Percentiles rank a stretch among this genome's conserved stretches.
phyloP scores from a whole-genome alignment of 75 land plant species.

The Ceratopteris richardii region DNA sequence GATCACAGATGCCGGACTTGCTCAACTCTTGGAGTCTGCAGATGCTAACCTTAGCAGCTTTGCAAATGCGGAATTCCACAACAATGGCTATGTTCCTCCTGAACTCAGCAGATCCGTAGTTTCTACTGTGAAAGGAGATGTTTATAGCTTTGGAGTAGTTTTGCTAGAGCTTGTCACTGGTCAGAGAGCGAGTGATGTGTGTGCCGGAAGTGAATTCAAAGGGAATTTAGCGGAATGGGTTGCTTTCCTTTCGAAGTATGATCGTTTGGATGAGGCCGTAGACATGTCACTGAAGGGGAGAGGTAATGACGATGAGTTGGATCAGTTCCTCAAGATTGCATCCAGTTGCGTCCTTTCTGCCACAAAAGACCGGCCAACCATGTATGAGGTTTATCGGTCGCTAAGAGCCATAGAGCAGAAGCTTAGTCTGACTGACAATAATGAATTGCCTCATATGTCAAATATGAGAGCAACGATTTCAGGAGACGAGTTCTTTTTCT shows the following conservation, averaged over 20 bases:
- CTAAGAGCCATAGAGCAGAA: constrained; percentile 77
- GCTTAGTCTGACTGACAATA: constrained; percentile 49
- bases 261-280: constrained; percentile 48
- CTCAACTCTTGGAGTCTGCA: constrained; percentile 80
- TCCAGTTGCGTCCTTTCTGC: constrained; percentile 53
- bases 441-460: constrained; percentile 62
- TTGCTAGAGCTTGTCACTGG: constrained; percentile 85
- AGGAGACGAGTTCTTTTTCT: no score
- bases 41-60: constrained; percentile 91
- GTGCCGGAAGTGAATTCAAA: constrained; percentile 49
- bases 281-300: constrained; percentile 51
- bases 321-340: constrained; percentile 69
- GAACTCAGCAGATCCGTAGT: constrained; percentile 74
- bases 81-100: constrained; percentile 89
- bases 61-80: constrained; percentile 90
- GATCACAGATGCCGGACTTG: constrained; percentile 92
- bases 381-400: constrained; percentile 84
- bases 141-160: constrained; percentile 87
- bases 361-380: constrained; percentile 81
- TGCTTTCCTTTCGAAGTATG: constrained; percentile 38
- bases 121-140: constrained; percentile 92
- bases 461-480: no score
- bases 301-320: constrained; percentile 59
- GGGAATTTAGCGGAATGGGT: constrained; percentile 91
- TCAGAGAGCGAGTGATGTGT: constrained; percentile 53